Base-by-base conservation (phyloP, 2,329 filamentous ascomycete species). In the Helotiales sp. region DNA sequence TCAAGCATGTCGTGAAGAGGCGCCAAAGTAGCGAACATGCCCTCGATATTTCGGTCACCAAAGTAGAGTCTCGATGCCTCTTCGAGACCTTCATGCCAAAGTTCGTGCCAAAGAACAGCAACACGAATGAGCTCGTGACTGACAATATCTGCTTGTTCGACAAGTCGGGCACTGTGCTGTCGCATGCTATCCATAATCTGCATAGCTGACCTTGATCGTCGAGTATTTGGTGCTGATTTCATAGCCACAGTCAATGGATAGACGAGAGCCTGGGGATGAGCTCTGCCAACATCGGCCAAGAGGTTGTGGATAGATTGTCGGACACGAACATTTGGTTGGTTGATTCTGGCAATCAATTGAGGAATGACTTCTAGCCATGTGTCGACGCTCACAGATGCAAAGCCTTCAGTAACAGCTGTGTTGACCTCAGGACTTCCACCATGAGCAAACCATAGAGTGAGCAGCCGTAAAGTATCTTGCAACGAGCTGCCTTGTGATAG, bases 281-380 rank as follows among this genome's bases (percentile, higher is more conserved):
- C 89, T 63, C 95, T 88, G 55, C 96, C 96, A 38, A 99, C 90
- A 72, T 99, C 93, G 1, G 90, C 88, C 33, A 99, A 82, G 3
- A 99, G 79, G 58, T 95, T 91, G 72, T 99, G 95, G 51, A 99
- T 93, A 0, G 93, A 90, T 64, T 90, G 86, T 64, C 96, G 87
- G 9, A 99, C 93, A 24, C 91, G 84, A 64, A 85, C 83, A 73
- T 97, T 97, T 15, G 93, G 91, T 72, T 98, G 95, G 70, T 96
- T 99, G 77, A 99, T 98, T 59, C 95, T 86, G 30, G 95, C 95
- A 73, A 99, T 96, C 48, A 99, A 81, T 71, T 99, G 95, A 31
- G 95, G 95, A 63, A 98, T 97, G 52, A 99, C 96, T 70, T 98
- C 93, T 17, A 99, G 84, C 96, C 95, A 99, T 1, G 93, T 98